A percentile compares a stretch with the other conserved stretches of the same genome.
These are phyloP conservation scores for Remersonia thermophila DNA, from an alignment of 2,329 filamentous ascomycete genomes.

Conservation along the genomic window DNA sequence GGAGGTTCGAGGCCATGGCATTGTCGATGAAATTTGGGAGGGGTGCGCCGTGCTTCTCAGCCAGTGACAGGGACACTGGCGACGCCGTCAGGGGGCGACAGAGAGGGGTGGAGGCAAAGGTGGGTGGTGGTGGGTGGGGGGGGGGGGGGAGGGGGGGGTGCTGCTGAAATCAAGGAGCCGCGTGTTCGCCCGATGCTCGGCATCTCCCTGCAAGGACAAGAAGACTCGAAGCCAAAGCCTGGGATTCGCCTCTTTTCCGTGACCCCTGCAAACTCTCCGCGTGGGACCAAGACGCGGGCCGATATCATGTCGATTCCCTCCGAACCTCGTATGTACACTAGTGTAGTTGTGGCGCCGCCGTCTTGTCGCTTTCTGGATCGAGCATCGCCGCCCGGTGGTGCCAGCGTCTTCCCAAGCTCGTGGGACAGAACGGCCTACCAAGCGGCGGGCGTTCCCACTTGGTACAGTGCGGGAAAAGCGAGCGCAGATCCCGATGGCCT, in stretches of 20 bases:
- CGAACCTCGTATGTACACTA: too few species aligned
- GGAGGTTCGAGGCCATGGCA: too few species aligned
- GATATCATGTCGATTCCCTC: slow-evolving; percentile 2
- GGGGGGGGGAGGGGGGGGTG: not conserved
- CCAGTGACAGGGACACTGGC: too few species aligned
- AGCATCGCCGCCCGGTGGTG: too few species aligned
- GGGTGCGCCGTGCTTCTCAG: too few species aligned
- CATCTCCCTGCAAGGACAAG: not conserved
- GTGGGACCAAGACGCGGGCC: not conserved
- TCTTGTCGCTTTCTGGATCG: not conserved
- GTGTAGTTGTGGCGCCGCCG: not conserved
- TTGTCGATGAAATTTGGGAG: too few species aligned
- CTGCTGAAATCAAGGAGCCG: slow-evolving; percentile 5
- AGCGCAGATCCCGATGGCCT: slow-evolving; percentile 3
- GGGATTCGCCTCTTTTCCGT: not conserved
- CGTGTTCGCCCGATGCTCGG: slow-evolving; percentile 3
- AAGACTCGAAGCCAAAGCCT: too few species aligned
- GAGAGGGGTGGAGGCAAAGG: not conserved
- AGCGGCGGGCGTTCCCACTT: not conserved
- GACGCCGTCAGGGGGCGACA: not conserved
- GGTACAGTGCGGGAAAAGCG: not conserved
- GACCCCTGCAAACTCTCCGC: not conserved
- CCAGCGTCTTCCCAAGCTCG: too few species aligned
- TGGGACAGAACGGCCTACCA: too few species aligned
- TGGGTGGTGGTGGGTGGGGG: not conserved